These are phyloP conservation scores for Lagerstroemia fauriei DNA, from an alignment of 441 rosid species.

Conservation along the genomic window DNA sequence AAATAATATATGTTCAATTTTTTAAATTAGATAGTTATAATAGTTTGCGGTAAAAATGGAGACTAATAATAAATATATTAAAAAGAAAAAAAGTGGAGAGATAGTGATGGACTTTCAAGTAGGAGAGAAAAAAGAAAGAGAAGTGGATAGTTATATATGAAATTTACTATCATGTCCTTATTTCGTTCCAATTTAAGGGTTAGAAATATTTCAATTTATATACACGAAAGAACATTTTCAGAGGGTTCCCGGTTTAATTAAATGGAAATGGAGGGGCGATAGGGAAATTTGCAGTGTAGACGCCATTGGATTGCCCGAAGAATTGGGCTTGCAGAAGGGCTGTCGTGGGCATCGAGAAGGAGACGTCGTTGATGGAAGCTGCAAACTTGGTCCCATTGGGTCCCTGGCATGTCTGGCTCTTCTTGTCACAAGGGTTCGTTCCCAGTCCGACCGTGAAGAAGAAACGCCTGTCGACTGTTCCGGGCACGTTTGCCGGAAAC, in stretches of 20 bases:
- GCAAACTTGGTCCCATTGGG: constrained; percentile 60
- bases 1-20: too few species aligned
- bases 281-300: constrained; percentile 59
- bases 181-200: too few species aligned
- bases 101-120: too few species aligned
- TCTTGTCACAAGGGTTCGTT: constrained; percentile 60
- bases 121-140: too few species aligned
- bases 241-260: constrained; percentile 65
- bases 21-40: too few species aligned
- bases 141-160: too few species aligned
- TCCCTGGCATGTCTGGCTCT: constrained; percentile 77
- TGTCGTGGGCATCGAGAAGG: constrained; percentile 64
- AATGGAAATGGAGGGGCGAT: constrained; percentile 43
- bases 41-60: too few species aligned
- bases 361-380: constrained; percentile 62
- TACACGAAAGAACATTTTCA: too few species aligned
- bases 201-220: too few species aligned
- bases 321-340: constrained; percentile 68
- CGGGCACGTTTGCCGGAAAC: constrained; percentile 72
- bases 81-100: too few species aligned
- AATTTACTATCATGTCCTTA: too few species aligned
- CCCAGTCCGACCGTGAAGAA: constrained; percentile 72
- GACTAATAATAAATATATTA: too few species aligned
- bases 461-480: constrained; percentile 48
- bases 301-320: constrained; percentile 41